Evolutionary conservation across 139 green algal genomes (phyloP).

Genomic region (Chlorella sp.): DNA sequence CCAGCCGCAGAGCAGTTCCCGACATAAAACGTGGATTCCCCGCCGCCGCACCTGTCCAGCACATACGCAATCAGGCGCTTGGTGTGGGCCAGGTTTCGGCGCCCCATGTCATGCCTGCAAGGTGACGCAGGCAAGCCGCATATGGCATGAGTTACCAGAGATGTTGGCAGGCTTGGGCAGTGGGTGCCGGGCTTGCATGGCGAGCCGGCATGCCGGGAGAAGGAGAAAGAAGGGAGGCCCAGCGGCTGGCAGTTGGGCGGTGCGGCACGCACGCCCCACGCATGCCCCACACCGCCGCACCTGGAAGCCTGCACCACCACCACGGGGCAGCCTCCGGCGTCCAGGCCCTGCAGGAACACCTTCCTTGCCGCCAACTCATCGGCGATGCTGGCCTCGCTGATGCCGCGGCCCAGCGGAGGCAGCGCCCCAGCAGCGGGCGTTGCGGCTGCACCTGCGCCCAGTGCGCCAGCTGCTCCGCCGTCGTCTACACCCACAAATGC

Average conservation of each 20-base stretch:
- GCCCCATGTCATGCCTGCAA: constrained; percentile 29
- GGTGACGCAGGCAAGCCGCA: background rate
- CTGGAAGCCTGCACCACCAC: constrained; percentile 43
- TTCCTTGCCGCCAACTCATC: constrained; percentile 56
- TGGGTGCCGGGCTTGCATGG: too few species aligned
- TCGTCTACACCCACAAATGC: background rate
- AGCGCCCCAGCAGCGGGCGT: background rate
- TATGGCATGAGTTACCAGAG: too few species aligned
- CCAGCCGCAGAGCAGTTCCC: too few species aligned
- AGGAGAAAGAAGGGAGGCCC: too few species aligned
- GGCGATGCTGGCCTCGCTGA: constrained; percentile 45
- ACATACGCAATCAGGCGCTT: constrained; percentile 54
- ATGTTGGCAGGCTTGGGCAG: too few species aligned
- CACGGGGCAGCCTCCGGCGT: constrained; percentile 45
- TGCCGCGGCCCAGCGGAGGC: background rate
- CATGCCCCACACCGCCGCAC: background rate
- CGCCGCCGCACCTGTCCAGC: constrained; percentile 53
- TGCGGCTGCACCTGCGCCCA: background rate
- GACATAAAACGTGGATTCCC: too few species aligned
- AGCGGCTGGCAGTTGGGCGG: too few species aligned
- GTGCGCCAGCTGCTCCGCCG: background rate
- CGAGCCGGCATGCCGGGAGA: too few species aligned
- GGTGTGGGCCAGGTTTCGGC: constrained; percentile 35
- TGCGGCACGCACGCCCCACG: too few species aligned
- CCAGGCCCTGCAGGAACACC: constrained; percentile 57